phyloP scores from a whole-genome alignment of 305 asterid genomes.

The Fraxinus platypoda region DNA sequence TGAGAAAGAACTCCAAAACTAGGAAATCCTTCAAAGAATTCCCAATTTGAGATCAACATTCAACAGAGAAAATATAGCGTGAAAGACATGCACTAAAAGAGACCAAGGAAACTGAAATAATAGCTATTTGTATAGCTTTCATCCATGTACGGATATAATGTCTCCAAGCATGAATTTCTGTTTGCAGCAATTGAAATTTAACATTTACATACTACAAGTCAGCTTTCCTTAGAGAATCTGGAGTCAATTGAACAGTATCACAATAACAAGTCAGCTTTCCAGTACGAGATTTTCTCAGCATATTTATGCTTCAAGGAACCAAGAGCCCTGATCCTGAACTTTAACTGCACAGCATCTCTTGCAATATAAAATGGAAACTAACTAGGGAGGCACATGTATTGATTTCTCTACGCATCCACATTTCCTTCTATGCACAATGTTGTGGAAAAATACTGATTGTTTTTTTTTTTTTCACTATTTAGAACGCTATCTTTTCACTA shows the following conservation, averaged over 20 bases:
- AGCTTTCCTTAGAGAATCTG: neutral
- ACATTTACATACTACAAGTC: neutral
- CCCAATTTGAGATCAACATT: neutral
- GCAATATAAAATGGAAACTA: conserved; percentile 8
- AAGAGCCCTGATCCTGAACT: neutral
- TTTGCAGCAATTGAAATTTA: neutral
- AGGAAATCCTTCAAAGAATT: neutral
- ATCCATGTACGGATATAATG: neutral
- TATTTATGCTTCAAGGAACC: conserved; percentile 4
- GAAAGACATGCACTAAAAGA: neutral
- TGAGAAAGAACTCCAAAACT: neutral
- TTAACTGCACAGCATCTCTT: neutral
- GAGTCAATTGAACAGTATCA: neutral
- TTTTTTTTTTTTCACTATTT: neutral
- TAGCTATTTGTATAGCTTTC: neutral
- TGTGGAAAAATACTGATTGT: neutral
- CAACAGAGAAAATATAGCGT: neutral
- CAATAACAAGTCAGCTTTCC: neutral
- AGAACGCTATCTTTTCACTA: conserved; percentile 2
- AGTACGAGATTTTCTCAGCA: neutral
- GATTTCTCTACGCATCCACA: neutral
- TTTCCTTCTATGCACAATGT: neutral
- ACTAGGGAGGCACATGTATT: neutral
- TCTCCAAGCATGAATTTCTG: neutral
- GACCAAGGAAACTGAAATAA: neutral